Evolutionary conservation across 2,329 filamentous ascomycete species (phyloP).

Genomic region (Alternaria panax): DNA sequence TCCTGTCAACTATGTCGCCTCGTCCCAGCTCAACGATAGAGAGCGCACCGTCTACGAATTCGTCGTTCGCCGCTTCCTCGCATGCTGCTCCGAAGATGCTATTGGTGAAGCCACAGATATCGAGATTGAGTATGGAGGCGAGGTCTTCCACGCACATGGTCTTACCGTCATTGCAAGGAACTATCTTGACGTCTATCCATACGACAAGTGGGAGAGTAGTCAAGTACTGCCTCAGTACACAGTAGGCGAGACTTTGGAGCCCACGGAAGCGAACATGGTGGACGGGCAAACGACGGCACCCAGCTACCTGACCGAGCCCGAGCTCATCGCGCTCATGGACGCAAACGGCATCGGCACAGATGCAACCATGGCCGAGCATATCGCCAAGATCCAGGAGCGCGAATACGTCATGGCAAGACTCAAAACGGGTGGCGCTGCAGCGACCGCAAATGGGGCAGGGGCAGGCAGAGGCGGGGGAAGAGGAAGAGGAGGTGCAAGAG

Average conservation of each 20-base stretch:
- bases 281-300: slow-evolving; percentile 91
- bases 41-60: slow-evolving; percentile 90
- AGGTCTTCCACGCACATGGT: slow-evolving; percentile 82
- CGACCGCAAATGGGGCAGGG: slow-evolving; percentile 45
- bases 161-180: slow-evolving; percentile 87
- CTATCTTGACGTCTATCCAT: slow-evolving; percentile 93
- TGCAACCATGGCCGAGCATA: slow-evolving; percentile 98
- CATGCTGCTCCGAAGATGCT: slow-evolving; percentile 94
- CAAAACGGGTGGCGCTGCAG: slow-evolving; percentile 49
- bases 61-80: slow-evolving; percentile 87
- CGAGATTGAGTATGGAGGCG: slow-evolving; percentile 82
- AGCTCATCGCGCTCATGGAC: slow-evolving; percentile 96
- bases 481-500: slow-evolving; percentile 40
- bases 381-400: slow-evolving; percentile 90
- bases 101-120: slow-evolving; percentile 85
- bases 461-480: slow-evolving; percentile 56
- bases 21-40: slow-evolving; percentile 65
- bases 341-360: slow-evolving; percentile 98
- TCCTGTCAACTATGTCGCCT: slow-evolving; percentile 83
- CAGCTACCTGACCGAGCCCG: slow-evolving; percentile 89
- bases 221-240: slow-evolving; percentile 81
- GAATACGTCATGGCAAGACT: slow-evolving; percentile 79
- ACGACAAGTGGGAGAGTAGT: slow-evolving; percentile 94
- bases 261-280: slow-evolving; percentile 84
- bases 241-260: slow-evolving; percentile 82